Evolutionary conservation across 2,329 filamentous ascomycete species (phyloP), one percentile per base, ranked within the genome.

Genomic region (Aureobasidium mangrovei): DNA sequence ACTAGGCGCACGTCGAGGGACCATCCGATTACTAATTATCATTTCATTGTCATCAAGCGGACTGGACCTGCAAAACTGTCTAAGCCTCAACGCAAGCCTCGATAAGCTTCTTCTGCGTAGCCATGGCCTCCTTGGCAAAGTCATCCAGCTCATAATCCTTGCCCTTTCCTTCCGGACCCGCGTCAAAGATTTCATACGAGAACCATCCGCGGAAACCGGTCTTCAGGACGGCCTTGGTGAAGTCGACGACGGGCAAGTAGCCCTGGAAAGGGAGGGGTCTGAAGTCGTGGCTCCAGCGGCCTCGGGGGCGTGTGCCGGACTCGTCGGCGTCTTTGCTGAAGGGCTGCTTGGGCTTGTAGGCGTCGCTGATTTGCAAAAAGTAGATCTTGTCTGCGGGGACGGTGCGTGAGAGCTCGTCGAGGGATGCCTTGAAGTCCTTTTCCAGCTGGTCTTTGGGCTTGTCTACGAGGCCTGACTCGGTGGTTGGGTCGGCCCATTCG

Each of bases 351-450:
- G 81, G 76, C 60, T 77, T 81, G 64, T 89, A 90, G 0, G 82
- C 87, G 64, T 91, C 86, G 3, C 80, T 85, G 52, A 91, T 83
- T 65, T 91, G 86, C 2, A 91, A 66, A 0, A 90, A 70, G 64
- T 80, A 90, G 38, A 91, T 88, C 71, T 86, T 89, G 2, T 86
- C 81, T 0, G 76, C 69, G 0, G 85, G 83, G 0, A 91, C 67
- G 0, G 77, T 80, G 1, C 61, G 64, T 0, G 73, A 69, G 1
- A 91, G 74, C 42, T 81, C 76, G 1, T 74, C 67, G 18, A 87
- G 68, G 49, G 80, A 85, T 3, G 65, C 64, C 3, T 69, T 67
- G 64, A 81, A 87, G 5, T 56, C 53, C 36, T 12, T 49, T 31
- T 56, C 49, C 29, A 59, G n/a, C 48, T 54, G 44, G 26, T 56